Evolutionary conservation across 257 asterid species (phyloP), one percentile per base, ranked within the genome.

Genomic region (Solanum peruvianum): DNA sequence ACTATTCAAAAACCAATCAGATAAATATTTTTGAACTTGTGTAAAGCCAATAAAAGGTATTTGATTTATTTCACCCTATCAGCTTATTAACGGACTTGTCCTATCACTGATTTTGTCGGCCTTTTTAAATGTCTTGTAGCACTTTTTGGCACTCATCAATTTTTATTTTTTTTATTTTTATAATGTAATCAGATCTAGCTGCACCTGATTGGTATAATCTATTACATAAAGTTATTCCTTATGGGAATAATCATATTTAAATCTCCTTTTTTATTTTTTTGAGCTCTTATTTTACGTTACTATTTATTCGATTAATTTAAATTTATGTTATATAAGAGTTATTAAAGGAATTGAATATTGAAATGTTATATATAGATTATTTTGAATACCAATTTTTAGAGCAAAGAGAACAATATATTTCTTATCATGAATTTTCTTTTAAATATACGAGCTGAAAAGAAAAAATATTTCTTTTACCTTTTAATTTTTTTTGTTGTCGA

Each of bases 101-200:
- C 66, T 69, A 11, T 85, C 67, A 37, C 77, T 21, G 80, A 21
- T 35, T 45, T 25, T 78, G 84, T 78, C 84, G 66, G 41, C 25
- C 69, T 42, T 70, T 62, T 78, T 14, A 10, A 71, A 62, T 82
- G 87, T 87, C 88, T 42, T 81, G 73, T 89, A 87, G 88, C 85
- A 33, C 87, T 49, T 77, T 77, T 77, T 7, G 31, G 76, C 87
- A 78, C 64, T 23, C 39, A 77, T 84, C 56, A 27, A 45, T 18
- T 64, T 37, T 6, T 37, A 37, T 37, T 37, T 35, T n/a, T 83
- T 83, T 62, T 16, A 80, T 5, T 86, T 52, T 45, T 13, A 9
- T 67, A 67, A 25, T 72, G 62, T 37, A 70, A 64, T 78, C 25
- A 88, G 52, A 64, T 84, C 27, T 47, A 66, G 45, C 58, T 27